These are phyloP conservation scores for Capsella bursapastoris DNA, from an alignment of 345 rosid species.

Conservation along the genomic window DNA sequence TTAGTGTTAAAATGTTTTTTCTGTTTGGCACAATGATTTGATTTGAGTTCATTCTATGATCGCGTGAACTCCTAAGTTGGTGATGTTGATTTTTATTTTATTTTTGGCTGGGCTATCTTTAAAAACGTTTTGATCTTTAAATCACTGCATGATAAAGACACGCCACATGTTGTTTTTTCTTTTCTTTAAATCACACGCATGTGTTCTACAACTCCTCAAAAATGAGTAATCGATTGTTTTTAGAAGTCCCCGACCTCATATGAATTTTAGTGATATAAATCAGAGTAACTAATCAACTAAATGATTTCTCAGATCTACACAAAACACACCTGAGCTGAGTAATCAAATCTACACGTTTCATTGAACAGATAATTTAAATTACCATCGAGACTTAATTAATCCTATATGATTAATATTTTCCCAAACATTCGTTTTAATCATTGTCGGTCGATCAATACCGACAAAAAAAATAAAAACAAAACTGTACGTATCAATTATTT, in stretches of 20 bases:
- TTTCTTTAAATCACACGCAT: slow-evolving; percentile 1
- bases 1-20: not conserved
- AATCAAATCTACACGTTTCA: slow-evolving; percentile 20
- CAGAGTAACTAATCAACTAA: not conserved
- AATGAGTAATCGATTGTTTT: not conserved
- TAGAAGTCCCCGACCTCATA: slow-evolving; percentile 11
- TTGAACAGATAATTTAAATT: too few species aligned
- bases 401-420: not conserved
- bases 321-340: not conserved
- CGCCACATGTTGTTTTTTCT: slow-evolving; percentile 16
- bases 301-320: slow-evolving; percentile 23
- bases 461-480: not conserved
- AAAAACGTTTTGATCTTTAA: slow-evolving; percentile 30
- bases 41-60: slow-evolving; percentile 1
- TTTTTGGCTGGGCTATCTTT: slow-evolving; percentile 23
- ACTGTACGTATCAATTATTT: not conserved
- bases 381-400: not conserved
- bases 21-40: not conserved
- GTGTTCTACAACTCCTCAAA: not conserved
- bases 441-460: not conserved
- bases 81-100: slow-evolving; percentile 3
- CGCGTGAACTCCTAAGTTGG: slow-evolving; percentile 21
- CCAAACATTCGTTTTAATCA: not conserved
- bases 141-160: slow-evolving; percentile 24
- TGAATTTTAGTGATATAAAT: slow-evolving; percentile 2